Percentiles rank a stretch among this genome's conserved stretches.
phyloP scores from a whole-genome alignment of 2,329 filamentous ascomycete species.

The Diaporthe ampelina region DNA sequence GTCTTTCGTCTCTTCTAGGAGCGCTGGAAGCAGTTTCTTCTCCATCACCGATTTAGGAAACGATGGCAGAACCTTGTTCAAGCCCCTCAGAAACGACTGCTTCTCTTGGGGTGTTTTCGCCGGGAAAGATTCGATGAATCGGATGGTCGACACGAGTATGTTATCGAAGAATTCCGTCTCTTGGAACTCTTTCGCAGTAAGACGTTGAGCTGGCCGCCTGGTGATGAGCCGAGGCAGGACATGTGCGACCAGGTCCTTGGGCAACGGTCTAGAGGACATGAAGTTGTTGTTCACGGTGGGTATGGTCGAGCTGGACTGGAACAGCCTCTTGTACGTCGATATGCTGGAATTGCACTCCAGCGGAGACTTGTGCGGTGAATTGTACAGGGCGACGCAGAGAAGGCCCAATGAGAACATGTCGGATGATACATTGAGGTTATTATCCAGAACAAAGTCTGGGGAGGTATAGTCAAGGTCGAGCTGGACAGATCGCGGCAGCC shows the following conservation, averaged over 20 bases:
- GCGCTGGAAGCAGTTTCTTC: conserved; percentile 89
- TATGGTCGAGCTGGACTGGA: conserved; percentile 82
- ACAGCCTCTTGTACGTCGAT: conserved; percentile 87
- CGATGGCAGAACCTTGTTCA: conserved; percentile 88
- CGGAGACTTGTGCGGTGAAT: conserved; percentile 91
- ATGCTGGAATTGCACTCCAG: conserved; percentile 85
- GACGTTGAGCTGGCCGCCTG: conserved; percentile 85
- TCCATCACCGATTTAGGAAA: conserved; percentile 96
- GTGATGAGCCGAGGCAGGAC: conserved; percentile 91
- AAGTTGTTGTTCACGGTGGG: conserved; percentile 89
- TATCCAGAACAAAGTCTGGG: conserved; percentile 94
- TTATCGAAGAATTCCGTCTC: conserved; percentile 98
- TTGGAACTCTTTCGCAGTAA: conserved; percentile 93
- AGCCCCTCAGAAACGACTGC: conserved; percentile 88
- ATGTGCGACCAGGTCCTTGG: conserved; percentile 80
- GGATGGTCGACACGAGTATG: conserved; percentile 94
- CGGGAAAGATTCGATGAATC: conserved; percentile 91
- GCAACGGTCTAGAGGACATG: conserved; percentile 82
- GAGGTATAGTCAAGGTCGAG: conserved; percentile 94
- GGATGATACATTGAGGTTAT: conserved; percentile 84
- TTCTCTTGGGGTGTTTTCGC: conserved; percentile 95
- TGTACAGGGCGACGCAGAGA: conserved; percentile 90
- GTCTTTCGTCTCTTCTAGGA: conserved; percentile 95
- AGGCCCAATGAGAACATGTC: conserved; percentile 96
- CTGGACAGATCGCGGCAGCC: conserved; percentile 86